Conservation (phyloP, 208 protist genomes). For the Leishmania lainsoni region DNA sequence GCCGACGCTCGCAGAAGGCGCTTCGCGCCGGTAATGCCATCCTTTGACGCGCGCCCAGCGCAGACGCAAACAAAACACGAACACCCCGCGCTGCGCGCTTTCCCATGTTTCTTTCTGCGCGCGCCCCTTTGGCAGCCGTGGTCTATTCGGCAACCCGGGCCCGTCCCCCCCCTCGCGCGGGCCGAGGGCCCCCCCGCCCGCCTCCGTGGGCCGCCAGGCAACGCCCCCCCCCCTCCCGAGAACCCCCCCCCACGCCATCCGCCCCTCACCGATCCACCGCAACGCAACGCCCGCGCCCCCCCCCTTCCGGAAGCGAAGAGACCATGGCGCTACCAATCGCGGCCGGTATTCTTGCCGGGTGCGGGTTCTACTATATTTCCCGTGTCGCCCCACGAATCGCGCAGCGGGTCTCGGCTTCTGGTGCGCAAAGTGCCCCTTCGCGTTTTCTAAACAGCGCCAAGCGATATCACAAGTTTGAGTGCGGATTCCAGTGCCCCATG, state of each 20-base stretch:
- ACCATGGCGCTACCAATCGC: constrained; percentile 41
- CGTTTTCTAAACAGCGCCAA: constrained; percentile 9
- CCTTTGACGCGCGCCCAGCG: neutral
- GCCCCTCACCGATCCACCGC: accelerated
- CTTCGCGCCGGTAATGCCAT: constrained; percentile 12
- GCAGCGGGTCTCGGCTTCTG: constrained; percentile 38
- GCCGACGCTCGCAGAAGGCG: constrained; percentile 6
- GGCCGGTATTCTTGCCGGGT: constrained; percentile 44
- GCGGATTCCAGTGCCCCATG: constrained; percentile 67
- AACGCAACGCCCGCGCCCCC: neutral
- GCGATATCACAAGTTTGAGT: constrained; percentile 67
- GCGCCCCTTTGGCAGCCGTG: neutral
- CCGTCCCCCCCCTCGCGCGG: neutral
- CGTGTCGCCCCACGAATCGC: constrained; percentile 60
- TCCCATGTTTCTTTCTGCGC: neutral
- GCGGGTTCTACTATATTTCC: constrained; percentile 54
- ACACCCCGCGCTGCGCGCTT: neutral
- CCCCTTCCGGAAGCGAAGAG: neutral
- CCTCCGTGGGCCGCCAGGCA: no score
- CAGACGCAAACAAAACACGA: neutral
- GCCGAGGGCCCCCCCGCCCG: neutral
- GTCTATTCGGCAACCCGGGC: neutral
- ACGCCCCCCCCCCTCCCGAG: no score
- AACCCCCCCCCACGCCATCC: no score
- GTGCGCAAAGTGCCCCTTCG: neutral